Percentiles rank a stretch among this genome's conserved stretches.
Conservation (phyloP, 2,329 filamentous ascomycete genomes). For the Simplicillium aogashimaense region DNA sequence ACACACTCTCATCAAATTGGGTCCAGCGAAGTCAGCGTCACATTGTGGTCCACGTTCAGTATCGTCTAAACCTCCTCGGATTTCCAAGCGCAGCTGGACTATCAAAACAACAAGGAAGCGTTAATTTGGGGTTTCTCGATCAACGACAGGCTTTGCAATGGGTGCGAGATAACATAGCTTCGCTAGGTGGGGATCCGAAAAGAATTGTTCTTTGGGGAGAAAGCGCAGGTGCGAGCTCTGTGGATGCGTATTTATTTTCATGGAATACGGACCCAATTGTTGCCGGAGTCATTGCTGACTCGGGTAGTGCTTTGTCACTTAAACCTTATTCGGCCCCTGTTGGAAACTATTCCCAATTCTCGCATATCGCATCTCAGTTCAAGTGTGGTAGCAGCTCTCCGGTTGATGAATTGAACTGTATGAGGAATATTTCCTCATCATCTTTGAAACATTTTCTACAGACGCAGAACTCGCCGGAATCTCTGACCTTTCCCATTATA, state of each 20-base stretch:
- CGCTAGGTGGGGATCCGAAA: conserved; percentile 7
- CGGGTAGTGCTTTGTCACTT: conserved; percentile 1
- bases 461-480: background rate
- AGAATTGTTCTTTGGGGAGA: background rate
- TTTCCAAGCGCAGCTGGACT: conserved; percentile 9
- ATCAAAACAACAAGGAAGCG: conserved; percentile 4
- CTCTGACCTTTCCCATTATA: conserved; percentile 2
- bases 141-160: conserved; percentile 10
- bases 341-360: background rate
- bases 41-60: background rate
- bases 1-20: too few species aligned
- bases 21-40: too few species aligned
- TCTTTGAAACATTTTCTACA: conserved; percentile 3
- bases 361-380: conserved; percentile 1
- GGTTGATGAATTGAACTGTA: background rate
- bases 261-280: conserved; percentile 4
- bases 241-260: conserved; percentile 1
- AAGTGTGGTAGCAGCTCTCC: background rate
- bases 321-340: background rate
- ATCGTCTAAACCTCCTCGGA: background rate
- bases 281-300: conserved; percentile 4
- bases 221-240: background rate
- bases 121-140: conserved; percentile 10
- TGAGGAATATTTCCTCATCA: background rate
- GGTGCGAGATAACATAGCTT: conserved; percentile 9